phyloP scores from a whole-genome alignment of 768 basidiomycete species.

The Termitomyces sp. region DNA sequence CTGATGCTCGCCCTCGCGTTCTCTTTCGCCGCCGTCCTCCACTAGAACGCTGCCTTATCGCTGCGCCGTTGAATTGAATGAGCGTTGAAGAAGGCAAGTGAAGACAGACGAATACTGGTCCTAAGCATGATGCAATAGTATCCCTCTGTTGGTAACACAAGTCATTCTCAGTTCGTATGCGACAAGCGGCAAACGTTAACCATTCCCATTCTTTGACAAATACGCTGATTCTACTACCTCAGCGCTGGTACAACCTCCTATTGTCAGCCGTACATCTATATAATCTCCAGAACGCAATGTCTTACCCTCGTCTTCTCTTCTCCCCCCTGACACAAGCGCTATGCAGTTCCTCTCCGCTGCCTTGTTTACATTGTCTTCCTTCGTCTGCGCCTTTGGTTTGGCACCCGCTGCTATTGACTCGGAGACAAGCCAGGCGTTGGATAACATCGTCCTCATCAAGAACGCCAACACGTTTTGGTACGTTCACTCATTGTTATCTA shows the following conservation, averaged over 20 bases:
- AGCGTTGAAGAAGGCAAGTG: neutral
- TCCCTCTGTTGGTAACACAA: neutral
- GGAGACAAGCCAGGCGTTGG: slow-evolving; percentile 30
- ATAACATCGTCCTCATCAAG: slow-evolving; percentile 51
- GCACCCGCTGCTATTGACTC: slow-evolving; percentile 11
- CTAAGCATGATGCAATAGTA: neutral
- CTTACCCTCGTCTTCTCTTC: neutral
- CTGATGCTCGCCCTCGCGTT: neutral
- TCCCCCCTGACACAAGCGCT: neutral
- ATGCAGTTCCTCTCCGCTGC: slow-evolving; percentile 1
- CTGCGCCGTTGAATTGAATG: neutral
- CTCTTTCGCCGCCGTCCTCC: no score
- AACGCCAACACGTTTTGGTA: slow-evolving; percentile 42
- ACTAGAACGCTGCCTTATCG: neutral
- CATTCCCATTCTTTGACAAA: neutral
- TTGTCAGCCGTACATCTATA: neutral
- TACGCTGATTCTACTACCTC: neutral
- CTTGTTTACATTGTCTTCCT: neutral
- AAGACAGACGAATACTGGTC: no score
- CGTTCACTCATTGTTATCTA: slow-evolving; percentile 9
- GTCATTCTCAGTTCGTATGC: no score
- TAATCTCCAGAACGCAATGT: neutral
- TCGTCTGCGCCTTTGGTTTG: neutral
- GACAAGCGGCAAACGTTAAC: neutral
- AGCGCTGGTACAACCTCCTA: neutral